These are phyloP conservation scores for Fusarium subtropicale DNA, from an alignment of 2,329 filamentous ascomycete species.

Conservation along the genomic window DNA sequence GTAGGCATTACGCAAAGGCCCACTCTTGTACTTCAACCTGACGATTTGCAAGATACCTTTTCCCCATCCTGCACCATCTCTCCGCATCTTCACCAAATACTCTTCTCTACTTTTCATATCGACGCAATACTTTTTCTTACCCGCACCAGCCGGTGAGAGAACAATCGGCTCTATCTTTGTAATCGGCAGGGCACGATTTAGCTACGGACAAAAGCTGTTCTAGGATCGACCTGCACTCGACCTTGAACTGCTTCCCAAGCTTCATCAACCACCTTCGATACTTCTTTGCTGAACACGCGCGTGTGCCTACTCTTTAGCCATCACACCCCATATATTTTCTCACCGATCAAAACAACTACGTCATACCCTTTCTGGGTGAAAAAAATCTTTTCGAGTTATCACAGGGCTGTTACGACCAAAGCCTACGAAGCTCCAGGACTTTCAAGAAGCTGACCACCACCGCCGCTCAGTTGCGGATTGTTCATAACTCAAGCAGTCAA, in stretches of 20 bases:
- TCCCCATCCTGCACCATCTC: slow-evolving; percentile 47
- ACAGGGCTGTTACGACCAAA: slow-evolving; percentile 12
- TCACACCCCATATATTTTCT: background rate
- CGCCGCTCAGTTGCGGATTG: slow-evolving; percentile 21
- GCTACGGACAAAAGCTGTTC: slow-evolving; percentile 50
- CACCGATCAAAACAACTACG: background rate
- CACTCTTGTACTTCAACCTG: slow-evolving; percentile 54
- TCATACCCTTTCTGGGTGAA: slow-evolving; percentile 1
- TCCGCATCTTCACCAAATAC: slow-evolving; percentile 47
- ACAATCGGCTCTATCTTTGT: slow-evolving; percentile 7
- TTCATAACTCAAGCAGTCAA: slow-evolving; percentile 47
- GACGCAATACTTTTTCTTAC: slow-evolving; percentile 32
- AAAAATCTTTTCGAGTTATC: slow-evolving; percentile 1
- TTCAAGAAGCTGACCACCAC: slow-evolving; percentile 18
- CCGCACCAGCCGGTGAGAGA: slow-evolving; percentile 20
- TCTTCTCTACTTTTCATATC: slow-evolving; percentile 20
- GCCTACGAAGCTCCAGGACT: slow-evolving; percentile 20
- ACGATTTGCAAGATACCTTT: slow-evolving; percentile 53
- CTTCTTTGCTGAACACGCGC: slow-evolving; percentile 25
- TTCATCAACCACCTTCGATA: slow-evolving; percentile 38
- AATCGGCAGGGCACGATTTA: slow-evolving; percentile 31
- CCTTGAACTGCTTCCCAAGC: slow-evolving; percentile 49
- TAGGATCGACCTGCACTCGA: slow-evolving; percentile 57
- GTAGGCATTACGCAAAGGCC: slow-evolving; percentile 54
- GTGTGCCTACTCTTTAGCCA: slow-evolving; percentile 12